Evolutionary conservation across 345 rosid species (phyloP).

Genomic region (Triadica sebifera): DNA sequence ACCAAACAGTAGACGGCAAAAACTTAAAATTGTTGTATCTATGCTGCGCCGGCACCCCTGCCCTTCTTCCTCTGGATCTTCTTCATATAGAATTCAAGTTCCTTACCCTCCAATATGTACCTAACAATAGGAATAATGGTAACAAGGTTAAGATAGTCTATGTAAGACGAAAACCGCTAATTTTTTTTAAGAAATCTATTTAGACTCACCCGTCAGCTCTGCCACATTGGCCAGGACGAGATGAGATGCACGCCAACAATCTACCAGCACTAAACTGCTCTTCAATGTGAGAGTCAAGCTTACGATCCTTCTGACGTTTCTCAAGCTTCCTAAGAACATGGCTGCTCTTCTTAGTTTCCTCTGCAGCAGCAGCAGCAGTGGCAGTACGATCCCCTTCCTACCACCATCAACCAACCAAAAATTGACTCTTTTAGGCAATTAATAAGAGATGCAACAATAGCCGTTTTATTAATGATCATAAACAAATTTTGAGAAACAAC

Average conservation of each 20-base stretch:
- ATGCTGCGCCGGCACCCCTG: constrained; percentile 22
- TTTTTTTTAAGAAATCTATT: no score
- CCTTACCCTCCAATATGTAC: constrained; percentile 23
- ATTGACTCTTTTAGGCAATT: neutral
- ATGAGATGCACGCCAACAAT: no score
- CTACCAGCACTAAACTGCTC: constrained; percentile 24
- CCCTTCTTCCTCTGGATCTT: no score
- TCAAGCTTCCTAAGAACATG: constrained; percentile 19
- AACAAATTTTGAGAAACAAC: neutral
- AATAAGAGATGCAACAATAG: neutral
- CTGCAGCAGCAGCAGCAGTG: neutral
- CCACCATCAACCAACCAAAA: neutral
- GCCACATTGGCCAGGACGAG: constrained; percentile 29
- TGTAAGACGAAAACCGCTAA: no score
- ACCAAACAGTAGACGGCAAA: neutral
- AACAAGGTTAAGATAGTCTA: neutral
- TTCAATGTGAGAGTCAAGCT: constrained; percentile 20
- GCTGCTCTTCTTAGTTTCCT: constrained; percentile 19
- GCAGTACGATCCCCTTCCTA: constrained; percentile 15
- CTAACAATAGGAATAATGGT: neutral
- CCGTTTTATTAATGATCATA: neutral
- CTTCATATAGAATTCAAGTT: constrained; percentile 23
- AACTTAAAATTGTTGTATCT: neutral
- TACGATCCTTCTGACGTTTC: constrained; percentile 16
- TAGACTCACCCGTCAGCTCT: constrained; percentile 16